phyloP scores from a whole-genome alignment of 1,284 basidiomycete species.

The Mycena citricolor region DNA sequence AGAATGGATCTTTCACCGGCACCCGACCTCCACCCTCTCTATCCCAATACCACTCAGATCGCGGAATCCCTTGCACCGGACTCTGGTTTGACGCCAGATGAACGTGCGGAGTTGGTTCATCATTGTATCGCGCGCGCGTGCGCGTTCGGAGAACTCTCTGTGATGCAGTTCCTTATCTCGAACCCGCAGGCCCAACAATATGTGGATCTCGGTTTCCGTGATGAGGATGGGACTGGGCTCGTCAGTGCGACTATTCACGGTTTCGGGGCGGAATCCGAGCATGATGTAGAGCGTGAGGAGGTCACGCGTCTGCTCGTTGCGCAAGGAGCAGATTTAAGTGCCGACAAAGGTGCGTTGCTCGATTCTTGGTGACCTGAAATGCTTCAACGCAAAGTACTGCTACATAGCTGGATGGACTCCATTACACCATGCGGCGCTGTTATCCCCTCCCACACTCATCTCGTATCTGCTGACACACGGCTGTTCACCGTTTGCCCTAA shows the following conservation, averaged over 20 bases:
- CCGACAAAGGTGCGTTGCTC: constrained; percentile 60
- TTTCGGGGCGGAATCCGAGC: constrained; percentile 80
- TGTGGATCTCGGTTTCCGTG: constrained; percentile 66
- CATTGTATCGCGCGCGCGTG: constrained; percentile 74
- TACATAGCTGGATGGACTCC: constrained; percentile 87
- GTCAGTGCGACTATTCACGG: constrained; percentile 81
- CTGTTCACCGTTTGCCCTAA: constrained; percentile 75
- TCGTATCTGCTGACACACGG: constrained; percentile 93
- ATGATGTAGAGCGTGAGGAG: constrained; percentile 85
- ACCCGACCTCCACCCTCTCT: constrained; percentile 75
- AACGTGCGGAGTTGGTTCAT: constrained; percentile 65
- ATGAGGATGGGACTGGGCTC: constrained; percentile 82
- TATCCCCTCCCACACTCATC: constrained; percentile 88
- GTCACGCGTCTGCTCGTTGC: constrained; percentile 78
- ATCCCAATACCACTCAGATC: constrained; percentile 66
- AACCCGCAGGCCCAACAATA: constrained; percentile 70
- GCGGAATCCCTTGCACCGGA: constrained; percentile 60
- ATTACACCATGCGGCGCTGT: constrained; percentile 89
- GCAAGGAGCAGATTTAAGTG: constrained; percentile 72
- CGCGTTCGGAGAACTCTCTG: constrained; percentile 68
- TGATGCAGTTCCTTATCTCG: constrained; percentile 70
- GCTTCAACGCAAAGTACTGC: too few species aligned
- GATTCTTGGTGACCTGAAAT: too few species aligned
- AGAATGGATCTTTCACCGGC: constrained; percentile 58
- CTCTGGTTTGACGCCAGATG: constrained; percentile 63